These are phyloP conservation scores for Triticum aestivum DNA, from an alignment of 176 grass and related monocot species.

Conservation along the genomic window DNA sequence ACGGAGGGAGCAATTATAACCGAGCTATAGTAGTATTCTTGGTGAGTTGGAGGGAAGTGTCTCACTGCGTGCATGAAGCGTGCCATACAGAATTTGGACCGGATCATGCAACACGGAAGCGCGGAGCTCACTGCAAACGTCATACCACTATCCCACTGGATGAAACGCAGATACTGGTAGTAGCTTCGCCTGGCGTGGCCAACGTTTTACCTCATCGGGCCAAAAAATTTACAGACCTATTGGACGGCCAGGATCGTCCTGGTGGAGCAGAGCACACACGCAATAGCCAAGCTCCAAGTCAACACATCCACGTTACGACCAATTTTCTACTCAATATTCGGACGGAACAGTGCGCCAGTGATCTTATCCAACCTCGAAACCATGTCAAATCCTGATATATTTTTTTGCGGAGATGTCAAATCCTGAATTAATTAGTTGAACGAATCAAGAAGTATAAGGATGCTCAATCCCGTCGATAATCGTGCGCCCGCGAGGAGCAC, in stretches of 20 bases:
- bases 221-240: background rate
- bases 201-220: background rate
- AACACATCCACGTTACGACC: background rate
- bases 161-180: too few species aligned
- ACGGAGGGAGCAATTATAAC: too few species aligned
- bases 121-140: conserved; percentile 7
- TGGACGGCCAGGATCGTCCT: background rate
- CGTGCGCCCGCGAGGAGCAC: background rate
- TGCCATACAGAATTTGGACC: background rate
- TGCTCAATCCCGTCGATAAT: background rate
- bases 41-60: background rate
- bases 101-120: background rate
- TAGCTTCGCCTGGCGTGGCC: too few species aligned
- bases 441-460: too few species aligned
- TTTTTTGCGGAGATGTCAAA: too few species aligned
- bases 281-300: too few species aligned
- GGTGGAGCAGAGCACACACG: background rate
- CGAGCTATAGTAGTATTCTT: too few species aligned
- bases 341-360: too few species aligned
- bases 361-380: background rate
- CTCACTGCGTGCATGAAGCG: background rate
- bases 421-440: too few species aligned
- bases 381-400: too few species aligned
- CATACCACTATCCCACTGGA: background rate
- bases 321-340: background rate